These are phyloP conservation scores for Stentor coeruleus DNA, from an alignment of 73 alveolate genomes.

Conservation along the genomic window DNA sequence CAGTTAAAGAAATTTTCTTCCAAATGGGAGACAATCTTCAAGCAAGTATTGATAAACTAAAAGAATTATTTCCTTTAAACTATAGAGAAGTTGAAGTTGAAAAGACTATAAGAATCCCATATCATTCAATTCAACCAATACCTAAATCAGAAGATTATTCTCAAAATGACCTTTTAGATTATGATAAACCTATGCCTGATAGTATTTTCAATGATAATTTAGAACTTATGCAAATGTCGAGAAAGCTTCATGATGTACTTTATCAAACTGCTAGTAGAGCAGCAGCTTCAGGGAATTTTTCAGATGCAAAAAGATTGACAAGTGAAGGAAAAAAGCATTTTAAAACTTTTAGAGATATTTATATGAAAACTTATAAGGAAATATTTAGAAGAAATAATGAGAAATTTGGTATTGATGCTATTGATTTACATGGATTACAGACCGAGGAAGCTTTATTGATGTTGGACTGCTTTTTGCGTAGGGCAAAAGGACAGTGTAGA, in stretches of 20 bases:
- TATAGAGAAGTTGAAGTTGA: neutral
- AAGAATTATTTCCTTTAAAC: neutral
- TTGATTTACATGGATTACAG: slow-evolving; percentile 23
- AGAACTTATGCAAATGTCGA: neutral
- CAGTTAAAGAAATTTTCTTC: slow-evolving; percentile 14
- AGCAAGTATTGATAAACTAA: neutral
- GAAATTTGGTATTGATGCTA: neutral
- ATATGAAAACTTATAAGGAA: neutral
- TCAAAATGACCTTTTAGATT: neutral
- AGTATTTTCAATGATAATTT: neutral
- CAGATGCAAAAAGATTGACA: slow-evolving; percentile 6
- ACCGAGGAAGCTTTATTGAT: neutral
- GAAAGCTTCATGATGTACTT: neutral
- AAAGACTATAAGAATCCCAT: neutral
- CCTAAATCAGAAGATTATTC: neutral
- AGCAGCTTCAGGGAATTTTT: slow-evolving; percentile 7
- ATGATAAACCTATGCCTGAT: neutral
- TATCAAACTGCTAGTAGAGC: neutral
- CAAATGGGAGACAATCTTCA: neutral
- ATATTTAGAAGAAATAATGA: slow-evolving; percentile 10
- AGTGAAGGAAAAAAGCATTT: slow-evolving; percentile 14
- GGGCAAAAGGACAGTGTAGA: neutral
- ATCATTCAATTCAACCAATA: neutral
- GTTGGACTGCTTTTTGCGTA: neutral
- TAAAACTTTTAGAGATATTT: neutral